Evolutionary conservation across 257 asterid genomes (phyloP).

Genomic region (Nicotiana attenuata): DNA sequence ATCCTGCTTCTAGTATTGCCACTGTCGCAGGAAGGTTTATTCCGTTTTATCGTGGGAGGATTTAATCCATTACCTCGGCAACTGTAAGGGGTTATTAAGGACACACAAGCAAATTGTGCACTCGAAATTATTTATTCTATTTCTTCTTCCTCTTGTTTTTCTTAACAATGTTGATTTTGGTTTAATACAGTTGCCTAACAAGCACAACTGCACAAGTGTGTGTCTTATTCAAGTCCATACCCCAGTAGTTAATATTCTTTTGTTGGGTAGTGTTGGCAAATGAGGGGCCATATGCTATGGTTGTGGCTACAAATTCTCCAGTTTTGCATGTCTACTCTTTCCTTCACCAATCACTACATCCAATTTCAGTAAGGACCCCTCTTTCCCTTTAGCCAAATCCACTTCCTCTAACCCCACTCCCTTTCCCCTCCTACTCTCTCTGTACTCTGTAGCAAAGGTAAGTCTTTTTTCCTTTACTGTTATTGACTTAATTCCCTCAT

Average conservation of each 20-base stretch:
- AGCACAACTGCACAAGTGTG: too few relatives aligned
- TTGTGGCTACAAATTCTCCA: slow-evolving; percentile 47
- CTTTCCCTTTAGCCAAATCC: neutral
- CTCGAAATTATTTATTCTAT: too few relatives aligned
- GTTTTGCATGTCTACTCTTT: slow-evolving; percentile 15
- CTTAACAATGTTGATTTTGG: too few relatives aligned
- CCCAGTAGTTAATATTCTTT: slow-evolving; percentile 13
- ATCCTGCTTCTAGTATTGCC: too few relatives aligned
- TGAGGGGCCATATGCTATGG: slow-evolving; percentile 46
- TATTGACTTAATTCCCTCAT: neutral
- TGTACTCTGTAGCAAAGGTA: slow-evolving; percentile 15
- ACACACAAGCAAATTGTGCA: too few relatives aligned
- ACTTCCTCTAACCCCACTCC: neutral
- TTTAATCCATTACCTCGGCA: too few relatives aligned
- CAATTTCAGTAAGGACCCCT: neutral
- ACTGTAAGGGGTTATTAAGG: too few relatives aligned
- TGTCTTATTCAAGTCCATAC: neutral
- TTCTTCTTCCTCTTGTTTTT: too few relatives aligned
- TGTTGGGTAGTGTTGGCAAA: slow-evolving; percentile 44
- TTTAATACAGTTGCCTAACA: too few relatives aligned
- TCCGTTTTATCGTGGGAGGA: too few relatives aligned
- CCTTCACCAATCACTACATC: neutral
- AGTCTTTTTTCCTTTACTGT: neutral
- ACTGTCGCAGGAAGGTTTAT: too few relatives aligned
- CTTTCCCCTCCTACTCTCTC: slow-evolving; percentile 3